These are phyloP conservation scores for Exophiala xenobiotica DNA, from an alignment of 2,329 filamentous ascomycete species.

Conservation along the genomic window DNA sequence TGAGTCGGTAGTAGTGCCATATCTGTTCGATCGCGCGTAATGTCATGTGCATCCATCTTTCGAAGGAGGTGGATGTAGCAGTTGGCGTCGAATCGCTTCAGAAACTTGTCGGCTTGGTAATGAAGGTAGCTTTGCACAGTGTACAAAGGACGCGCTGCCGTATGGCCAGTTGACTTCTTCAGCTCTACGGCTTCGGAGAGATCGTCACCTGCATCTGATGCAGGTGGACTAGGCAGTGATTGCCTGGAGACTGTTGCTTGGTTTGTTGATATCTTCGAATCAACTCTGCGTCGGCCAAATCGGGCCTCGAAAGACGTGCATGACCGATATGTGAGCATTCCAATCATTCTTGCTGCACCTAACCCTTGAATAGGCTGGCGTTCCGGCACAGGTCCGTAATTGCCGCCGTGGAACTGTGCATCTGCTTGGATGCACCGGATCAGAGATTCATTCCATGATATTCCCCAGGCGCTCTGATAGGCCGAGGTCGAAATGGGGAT, in stretches of 20 bases:
- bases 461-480: constrained; percentile 57
- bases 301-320: constrained; percentile 94
- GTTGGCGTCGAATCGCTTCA: constrained; percentile 94
- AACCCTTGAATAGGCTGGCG: constrained; percentile 84
- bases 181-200: constrained; percentile 8
- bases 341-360: constrained; percentile 93
- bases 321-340: constrained; percentile 90
- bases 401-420: constrained; percentile 95
- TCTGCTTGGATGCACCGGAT: constrained; percentile 82
- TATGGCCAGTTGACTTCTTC: constrained; percentile 1
- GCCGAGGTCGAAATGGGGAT: constrained; percentile 58
- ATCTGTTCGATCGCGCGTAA: constrained; percentile 70
- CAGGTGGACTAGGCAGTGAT: constrained; percentile 22
- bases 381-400: constrained; percentile 70
- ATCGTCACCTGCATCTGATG: not conserved
- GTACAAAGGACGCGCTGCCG: constrained; percentile 55
- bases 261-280: constrained; percentile 42
- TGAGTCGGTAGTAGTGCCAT: constrained; percentile 47
- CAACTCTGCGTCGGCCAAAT: constrained; percentile 91
- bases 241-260: not conserved
- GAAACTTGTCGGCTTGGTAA: constrained; percentile 95
- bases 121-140: constrained; percentile 95
- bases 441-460: constrained; percentile 58
- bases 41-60: constrained; percentile 94
- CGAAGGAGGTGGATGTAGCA: constrained; percentile 98